Evolutionary conservation across 352 stramenopile species (phyloP).

Genomic region (Phytophthora sojae): DNA sequence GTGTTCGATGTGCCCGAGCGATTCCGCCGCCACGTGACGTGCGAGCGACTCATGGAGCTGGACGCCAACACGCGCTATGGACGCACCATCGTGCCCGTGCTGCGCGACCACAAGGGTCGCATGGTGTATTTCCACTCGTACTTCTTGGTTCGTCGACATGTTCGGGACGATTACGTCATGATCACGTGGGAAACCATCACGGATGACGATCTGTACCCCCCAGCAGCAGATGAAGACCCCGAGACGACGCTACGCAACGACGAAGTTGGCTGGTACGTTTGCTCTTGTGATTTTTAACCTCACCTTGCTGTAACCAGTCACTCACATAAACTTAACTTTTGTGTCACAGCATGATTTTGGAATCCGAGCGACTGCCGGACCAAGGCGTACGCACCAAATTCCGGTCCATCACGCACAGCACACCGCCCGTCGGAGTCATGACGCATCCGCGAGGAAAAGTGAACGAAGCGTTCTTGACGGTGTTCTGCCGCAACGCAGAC

Average conservation of each 20-base stretch:
- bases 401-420: constrained; percentile 77
- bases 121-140: constrained; percentile 85
- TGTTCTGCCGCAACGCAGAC: constrained; percentile 80
- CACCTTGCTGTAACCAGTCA: neutral
- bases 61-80: constrained; percentile 83
- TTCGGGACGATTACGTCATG: constrained; percentile 63
- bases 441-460: constrained; percentile 74
- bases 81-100: constrained; percentile 72
- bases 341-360: constrained; percentile 62
- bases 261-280: constrained; percentile 79
- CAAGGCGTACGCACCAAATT: constrained; percentile 62
- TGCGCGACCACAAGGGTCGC: constrained; percentile 65
- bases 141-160: constrained; percentile 70
- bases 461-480: constrained; percentile 82
- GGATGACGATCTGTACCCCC: constrained; percentile 71
- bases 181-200: constrained; percentile 80
- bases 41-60: constrained; percentile 80
- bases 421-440: constrained; percentile 67
- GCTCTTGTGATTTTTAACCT: constrained; percentile 3
- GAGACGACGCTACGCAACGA: constrained; percentile 76
- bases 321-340: neutral
- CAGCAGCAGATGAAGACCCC: constrained; percentile 44
- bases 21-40: constrained; percentile 72
- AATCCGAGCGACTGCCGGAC: constrained; percentile 61
- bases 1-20: constrained; percentile 71